phyloP scores from a whole-genome alignment of 495 filamentous ascomycete genomes.

The Durotheca rogersii region DNA sequence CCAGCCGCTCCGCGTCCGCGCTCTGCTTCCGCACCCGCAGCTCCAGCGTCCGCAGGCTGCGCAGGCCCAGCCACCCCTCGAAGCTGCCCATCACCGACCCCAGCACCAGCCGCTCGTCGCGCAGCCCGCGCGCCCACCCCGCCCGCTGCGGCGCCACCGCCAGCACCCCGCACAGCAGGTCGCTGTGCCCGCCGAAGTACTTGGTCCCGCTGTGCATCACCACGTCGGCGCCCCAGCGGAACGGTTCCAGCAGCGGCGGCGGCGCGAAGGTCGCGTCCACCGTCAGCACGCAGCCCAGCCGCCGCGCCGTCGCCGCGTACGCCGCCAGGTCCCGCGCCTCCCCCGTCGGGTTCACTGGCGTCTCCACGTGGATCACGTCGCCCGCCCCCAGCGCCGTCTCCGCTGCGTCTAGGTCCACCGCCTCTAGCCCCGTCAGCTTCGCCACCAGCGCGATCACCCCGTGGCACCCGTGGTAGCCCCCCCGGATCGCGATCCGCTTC shows the following conservation, averaged over 20 bases:
- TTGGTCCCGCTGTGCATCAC: slow-evolving; percentile 93
- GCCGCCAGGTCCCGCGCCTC: slow-evolving; percentile 68
- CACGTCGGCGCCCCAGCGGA: slow-evolving; percentile 72
- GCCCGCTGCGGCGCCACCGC: slow-evolving; percentile 60
- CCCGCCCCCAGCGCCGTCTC: slow-evolving; percentile 58
- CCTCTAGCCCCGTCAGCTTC: slow-evolving; percentile 67
- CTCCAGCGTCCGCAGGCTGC: slow-evolving; percentile 84
- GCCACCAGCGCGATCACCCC: slow-evolving; percentile 70
- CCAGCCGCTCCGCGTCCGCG: slow-evolving; percentile 63
- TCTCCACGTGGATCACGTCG: slow-evolving; percentile 89
- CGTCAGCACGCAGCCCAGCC: slow-evolving; percentile 68
- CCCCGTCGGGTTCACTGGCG: slow-evolving; percentile 86
- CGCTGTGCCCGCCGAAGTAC: slow-evolving; percentile 92
- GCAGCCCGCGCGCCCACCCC: slow-evolving; percentile 58
- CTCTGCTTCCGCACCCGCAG: slow-evolving; percentile 76
- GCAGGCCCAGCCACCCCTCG: slow-evolving; percentile 87
- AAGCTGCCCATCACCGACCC: slow-evolving; percentile 86
- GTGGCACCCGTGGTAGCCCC: slow-evolving; percentile 92
- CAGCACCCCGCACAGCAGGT: slow-evolving; percentile 84
- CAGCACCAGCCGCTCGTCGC: slow-evolving; percentile 66
- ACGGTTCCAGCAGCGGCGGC: slow-evolving; percentile 86
- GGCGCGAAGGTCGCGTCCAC: slow-evolving; percentile 93
- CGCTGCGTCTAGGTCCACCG: slow-evolving; percentile 60
- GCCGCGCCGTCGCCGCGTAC: slow-evolving; percentile 72
- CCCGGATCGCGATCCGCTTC: slow-evolving; percentile 71